These are phyloP conservation scores for Trebouxia gelatinosa DNA, from an alignment of 163 green algal genomes.

Conservation along the genomic window DNA sequence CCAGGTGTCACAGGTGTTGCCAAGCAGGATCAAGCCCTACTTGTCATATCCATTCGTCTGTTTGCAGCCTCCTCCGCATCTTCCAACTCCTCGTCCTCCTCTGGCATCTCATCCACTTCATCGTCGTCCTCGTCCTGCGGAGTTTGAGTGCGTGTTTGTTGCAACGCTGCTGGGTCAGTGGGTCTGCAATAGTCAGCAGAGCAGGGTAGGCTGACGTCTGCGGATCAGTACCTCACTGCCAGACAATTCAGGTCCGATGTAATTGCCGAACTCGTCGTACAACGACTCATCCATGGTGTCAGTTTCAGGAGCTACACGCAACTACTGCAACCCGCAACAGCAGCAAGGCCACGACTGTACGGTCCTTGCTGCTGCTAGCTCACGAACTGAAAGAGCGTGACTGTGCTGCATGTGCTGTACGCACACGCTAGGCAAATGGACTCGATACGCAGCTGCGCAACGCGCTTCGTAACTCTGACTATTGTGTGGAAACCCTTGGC, in stretches of 20 bases:
- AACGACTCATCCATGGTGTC: conserved; percentile 52
- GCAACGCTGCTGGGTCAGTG: too few species aligned
- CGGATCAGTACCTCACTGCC: conserved; percentile 63
- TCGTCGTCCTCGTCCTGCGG: conserved; percentile 59
- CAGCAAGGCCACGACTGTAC: too few species aligned
- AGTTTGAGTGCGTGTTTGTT: too few species aligned
- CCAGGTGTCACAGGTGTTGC: too few species aligned
- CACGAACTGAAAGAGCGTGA: too few species aligned
- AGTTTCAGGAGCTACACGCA: too few species aligned
- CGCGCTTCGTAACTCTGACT: too few species aligned
- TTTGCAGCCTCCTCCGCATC: conserved; percentile 37
- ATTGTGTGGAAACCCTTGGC: too few species aligned
- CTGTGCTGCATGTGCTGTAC: too few species aligned
- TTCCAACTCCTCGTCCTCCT: conserved; percentile 52
- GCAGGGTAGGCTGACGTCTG: not conserved
- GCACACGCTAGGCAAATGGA: too few species aligned
- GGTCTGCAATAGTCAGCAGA: conserved; percentile 37
- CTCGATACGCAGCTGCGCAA: too few species aligned
- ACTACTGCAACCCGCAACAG: too few species aligned
- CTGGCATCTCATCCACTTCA: conserved; percentile 46
- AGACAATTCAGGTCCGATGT: conserved; percentile 92
- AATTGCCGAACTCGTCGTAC: conserved; percentile 99
- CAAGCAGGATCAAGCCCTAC: not conserved
- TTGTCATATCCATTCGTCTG: conserved; percentile 24
- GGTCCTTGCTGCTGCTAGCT: not conserved